A percentile compares a stretch with the other conserved stretches of the same genome.
phyloP scores from a whole-genome alignment of 768 basidiomycete genomes.

The Phlebiopsis gigantea region DNA sequence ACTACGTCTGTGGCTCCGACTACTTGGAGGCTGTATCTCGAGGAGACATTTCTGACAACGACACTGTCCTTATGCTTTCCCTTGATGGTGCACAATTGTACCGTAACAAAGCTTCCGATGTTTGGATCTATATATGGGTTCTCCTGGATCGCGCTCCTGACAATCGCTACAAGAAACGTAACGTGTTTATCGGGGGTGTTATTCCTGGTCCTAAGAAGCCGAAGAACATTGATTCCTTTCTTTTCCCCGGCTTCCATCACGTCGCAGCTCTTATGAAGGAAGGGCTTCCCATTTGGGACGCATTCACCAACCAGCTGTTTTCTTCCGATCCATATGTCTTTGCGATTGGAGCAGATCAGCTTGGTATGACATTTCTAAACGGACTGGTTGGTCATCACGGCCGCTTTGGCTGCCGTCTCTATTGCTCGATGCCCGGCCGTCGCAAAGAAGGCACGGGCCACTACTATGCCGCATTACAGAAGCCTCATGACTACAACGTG shows the following conservation, averaged over 20 bases:
- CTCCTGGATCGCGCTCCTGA: conserved; percentile 20
- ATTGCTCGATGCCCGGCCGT: conserved; percentile 26
- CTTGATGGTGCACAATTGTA: conserved; percentile 24
- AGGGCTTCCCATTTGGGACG: not conserved
- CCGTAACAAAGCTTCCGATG: conserved; percentile 26
- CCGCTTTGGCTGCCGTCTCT: conserved; percentile 29
- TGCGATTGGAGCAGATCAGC: conserved; percentile 5
- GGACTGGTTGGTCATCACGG: conserved; percentile 32
- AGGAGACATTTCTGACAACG: conserved; percentile 12
- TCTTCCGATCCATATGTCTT: not conserved
- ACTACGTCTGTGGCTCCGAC: conserved; percentile 12
- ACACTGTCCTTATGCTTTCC: conserved; percentile 12
- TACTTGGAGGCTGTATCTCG: conserved; percentile 12
- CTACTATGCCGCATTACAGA: conserved; percentile 30
- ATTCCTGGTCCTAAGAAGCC: conserved; percentile 29
- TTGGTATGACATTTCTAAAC: conserved; percentile 21
- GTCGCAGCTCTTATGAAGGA: conserved; percentile 17
- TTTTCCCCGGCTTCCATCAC: conserved; percentile 27
- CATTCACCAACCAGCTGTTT: not conserved
- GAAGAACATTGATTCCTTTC: conserved; percentile 24
- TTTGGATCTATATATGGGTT: conserved; percentile 31
- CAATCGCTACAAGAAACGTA: conserved; percentile 26
- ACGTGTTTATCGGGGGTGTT: conserved; percentile 25
- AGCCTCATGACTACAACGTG: conserved; percentile 22
- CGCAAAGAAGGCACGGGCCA: conserved; percentile 19